Evolutionary conservation across 2,329 filamentous ascomycete species (phyloP).

Genomic region (Purpureocillium takamizusanense): DNA sequence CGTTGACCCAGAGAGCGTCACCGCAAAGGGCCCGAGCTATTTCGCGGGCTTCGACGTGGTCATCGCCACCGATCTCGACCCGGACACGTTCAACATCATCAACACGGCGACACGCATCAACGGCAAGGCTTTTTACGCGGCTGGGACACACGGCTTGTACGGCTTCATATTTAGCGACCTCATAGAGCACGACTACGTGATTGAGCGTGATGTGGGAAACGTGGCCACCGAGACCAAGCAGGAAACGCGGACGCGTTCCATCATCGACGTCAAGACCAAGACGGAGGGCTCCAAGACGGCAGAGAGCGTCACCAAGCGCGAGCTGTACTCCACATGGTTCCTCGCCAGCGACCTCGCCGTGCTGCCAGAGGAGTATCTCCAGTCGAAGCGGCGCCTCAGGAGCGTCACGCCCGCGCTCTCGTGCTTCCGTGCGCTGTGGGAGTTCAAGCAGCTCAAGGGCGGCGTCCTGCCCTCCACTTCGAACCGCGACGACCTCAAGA

Average conservation of each 20-base stretch:
- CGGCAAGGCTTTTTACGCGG: constrained; percentile 78
- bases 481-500: constrained; percentile 56
- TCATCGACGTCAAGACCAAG: constrained; percentile 64
- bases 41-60: constrained; percentile 75
- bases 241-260: constrained; percentile 70
- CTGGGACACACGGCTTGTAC: constrained; percentile 79
- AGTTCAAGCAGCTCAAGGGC: constrained; percentile 52
- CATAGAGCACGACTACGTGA: constrained; percentile 80
- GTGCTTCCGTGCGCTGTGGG: constrained; percentile 84
- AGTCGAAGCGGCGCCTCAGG: constrained; percentile 58
- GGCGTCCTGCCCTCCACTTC: constrained; percentile 38
- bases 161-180: constrained; percentile 94
- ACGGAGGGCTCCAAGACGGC: constrained; percentile 59
- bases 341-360: constrained; percentile 71
- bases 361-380: constrained; percentile 58
- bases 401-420: constrained; percentile 78
- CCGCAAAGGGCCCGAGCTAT: constrained; percentile 60
- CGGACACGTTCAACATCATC: constrained; percentile 64
- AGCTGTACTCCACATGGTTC: constrained; percentile 80
- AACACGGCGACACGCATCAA: constrained; percentile 79
- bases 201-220: constrained; percentile 79
- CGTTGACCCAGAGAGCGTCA: constrained; percentile 59
- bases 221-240: constrained; percentile 46
- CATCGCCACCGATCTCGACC: constrained; percentile 81
- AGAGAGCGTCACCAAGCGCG: constrained; percentile 85